These are phyloP conservation scores for Neoboletus brunneissimus DNA, from an alignment of 768 basidiomycete species.

Conservation along the genomic window DNA sequence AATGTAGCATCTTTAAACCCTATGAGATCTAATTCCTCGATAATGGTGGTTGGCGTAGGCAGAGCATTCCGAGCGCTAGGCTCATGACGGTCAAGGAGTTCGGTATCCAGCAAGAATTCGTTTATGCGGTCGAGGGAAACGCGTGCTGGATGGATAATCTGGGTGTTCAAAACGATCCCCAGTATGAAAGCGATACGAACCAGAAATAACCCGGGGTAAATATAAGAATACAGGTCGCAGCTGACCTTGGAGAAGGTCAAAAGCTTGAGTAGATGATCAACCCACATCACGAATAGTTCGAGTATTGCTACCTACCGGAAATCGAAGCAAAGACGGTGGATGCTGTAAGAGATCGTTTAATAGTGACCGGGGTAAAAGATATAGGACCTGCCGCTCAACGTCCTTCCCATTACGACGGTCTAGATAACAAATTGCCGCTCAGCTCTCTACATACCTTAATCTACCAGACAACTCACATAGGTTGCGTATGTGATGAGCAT, in stretches of 20 bases:
- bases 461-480: background rate
- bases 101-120: background rate
- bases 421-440: background rate
- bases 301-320: background rate
- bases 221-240: background rate
- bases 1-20: conserved; percentile 1
- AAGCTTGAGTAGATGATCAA: background rate
- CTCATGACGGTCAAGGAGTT: conserved; percentile 2
- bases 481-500: conserved; percentile 1
- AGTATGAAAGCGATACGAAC: background rate
- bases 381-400: background rate
- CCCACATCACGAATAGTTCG: too few species aligned
- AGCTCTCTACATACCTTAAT: too few species aligned
- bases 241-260: background rate
- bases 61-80: too few species aligned
- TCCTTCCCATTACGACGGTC: background rate
- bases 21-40: background rate
- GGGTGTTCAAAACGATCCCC: too few species aligned
- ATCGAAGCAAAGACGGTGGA: conserved; percentile 2
- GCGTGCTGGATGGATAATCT: background rate
- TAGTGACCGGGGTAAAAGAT: background rate
- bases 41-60: background rate
- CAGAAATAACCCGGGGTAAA: background rate
- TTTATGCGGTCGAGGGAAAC: conserved; percentile 5
- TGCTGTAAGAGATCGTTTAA: background rate